Base-by-base conservation (phyloP, 768 basidiomycete species). In the Tylopilus rubrobrunneus region DNA sequence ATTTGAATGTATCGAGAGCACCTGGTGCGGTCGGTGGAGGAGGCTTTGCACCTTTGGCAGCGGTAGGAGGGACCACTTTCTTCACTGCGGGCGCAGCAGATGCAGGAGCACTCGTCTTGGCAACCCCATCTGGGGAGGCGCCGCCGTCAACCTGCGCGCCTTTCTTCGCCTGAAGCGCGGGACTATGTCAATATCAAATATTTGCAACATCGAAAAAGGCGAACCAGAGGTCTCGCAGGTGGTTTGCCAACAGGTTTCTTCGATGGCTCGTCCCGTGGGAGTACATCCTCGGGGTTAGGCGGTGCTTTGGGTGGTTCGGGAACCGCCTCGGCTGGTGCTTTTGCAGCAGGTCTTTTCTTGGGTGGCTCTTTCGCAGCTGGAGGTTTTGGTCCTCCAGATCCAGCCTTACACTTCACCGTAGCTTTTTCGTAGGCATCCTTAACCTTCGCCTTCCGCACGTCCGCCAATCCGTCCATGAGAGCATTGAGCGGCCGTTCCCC, bases 401-500 rank as follows among this genome's bases (percentile, higher is more conserved):
- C 86, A 8, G 78, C 74, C 71, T 91, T 95, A 63, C 86, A 90
- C 69, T 91, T 96, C 39, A 98, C 90, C n/a, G 84, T 84, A 4
- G 92, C 93, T 62, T 88, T 92, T 53, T 92, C 94, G 60, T 83
- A 90, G 1, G 92, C 90, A 66, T 98, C 97, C 70, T 89, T 95
- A 49, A 99, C 92, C 73, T 98, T 99, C 3, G 77, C 78, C 71
- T 92, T 94, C 59, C 93, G 78, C 21, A 96, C 76, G 62, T 98
- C 94, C 17, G 90, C 85, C 52, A 98, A 74, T 9, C 80, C 76
- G 57, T 98, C 95, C 76, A 96, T 79, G 7, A 89, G 74, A 1
- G 91, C 91, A 64, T 88, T 93, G 43, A 99, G 78, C 17, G 88
- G 86, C 28, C 96, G 78, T 66, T 98, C 96, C 21, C 97, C 97